A percentile compares a stretch with the other conserved stretches of the same genome.
phyloP scores from a whole-genome alignment of 352 stramenopile species.

The Globisporangium cylindrosporum region DNA sequence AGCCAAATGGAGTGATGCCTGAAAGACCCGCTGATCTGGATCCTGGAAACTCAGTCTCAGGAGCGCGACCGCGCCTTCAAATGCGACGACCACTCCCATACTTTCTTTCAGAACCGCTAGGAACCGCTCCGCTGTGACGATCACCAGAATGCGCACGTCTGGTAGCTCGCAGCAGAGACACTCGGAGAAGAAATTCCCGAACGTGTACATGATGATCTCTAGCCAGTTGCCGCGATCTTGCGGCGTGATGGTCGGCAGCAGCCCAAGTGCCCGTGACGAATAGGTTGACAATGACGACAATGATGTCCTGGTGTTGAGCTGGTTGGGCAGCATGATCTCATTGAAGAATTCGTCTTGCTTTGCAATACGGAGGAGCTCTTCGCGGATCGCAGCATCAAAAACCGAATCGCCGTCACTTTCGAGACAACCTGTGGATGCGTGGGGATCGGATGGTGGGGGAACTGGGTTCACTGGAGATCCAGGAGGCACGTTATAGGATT shows the following conservation, averaged over 20 bases:
- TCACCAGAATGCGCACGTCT: slow-evolving; percentile 24
- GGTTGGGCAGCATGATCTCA: neutral
- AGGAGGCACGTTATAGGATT: too few species aligned
- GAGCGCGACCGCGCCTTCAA: slow-evolving; percentile 45
- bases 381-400: slow-evolving; percentile 6
- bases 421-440: neutral
- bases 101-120: slow-evolving; percentile 18
- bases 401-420: neutral
- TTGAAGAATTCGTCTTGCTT: slow-evolving; percentile 1
- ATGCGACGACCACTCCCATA: slow-evolving; percentile 22
- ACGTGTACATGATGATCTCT: slow-evolving; percentile 40
- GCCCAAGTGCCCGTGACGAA: neutral
- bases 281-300: too few species aligned
- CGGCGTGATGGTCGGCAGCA: slow-evolving; percentile 10
- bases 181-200: slow-evolving; percentile 50
- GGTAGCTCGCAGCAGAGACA: slow-evolving; percentile 27
- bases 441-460: too few species aligned
- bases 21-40: slow-evolving; percentile 28
- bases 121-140: slow-evolving; percentile 37
- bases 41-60: slow-evolving; percentile 29
- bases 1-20: slow-evolving; percentile 35
- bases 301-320: neutral
- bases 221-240: slow-evolving; percentile 19
- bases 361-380: neutral
- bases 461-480: neutral